These are phyloP conservation scores for Leptographium procerum DNA, from an alignment of 2,329 filamentous ascomycete species.

Conservation along the genomic window DNA sequence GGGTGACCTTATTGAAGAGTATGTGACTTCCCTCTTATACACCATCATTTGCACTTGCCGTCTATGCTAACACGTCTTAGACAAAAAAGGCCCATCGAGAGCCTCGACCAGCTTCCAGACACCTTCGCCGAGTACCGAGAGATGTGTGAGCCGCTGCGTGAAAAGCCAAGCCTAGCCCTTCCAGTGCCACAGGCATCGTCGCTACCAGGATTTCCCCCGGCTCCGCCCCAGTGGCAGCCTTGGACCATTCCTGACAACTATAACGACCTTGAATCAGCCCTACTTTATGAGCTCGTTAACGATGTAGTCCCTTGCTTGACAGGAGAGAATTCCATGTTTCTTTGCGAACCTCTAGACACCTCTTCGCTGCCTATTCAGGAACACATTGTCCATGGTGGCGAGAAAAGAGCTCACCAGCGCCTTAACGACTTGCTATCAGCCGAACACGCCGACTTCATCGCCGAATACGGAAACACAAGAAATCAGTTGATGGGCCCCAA, in stretches of 20 bases:
- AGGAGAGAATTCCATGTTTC: too few species aligned
- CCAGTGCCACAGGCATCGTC: conserved; percentile 36
- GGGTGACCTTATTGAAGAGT: conserved; percentile 75
- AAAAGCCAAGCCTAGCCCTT: conserved; percentile 47
- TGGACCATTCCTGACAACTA: conserved; percentile 51
- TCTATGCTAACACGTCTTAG: conserved; percentile 25
- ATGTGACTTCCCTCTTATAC: conserved; percentile 7
- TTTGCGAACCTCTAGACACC: too few species aligned
- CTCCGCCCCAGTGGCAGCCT: conserved; percentile 48
- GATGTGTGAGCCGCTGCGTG: conserved; percentile 56
- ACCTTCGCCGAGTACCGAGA: conserved; percentile 69
- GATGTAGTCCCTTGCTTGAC: conserved; percentile 29
- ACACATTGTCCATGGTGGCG: conserved; percentile 59
- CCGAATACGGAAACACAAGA: conserved; percentile 55
- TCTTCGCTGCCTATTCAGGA: too few species aligned
- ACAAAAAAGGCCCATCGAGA: conserved; percentile 50
- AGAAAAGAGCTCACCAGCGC: conserved; percentile 45
- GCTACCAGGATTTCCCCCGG: conserved; percentile 48
- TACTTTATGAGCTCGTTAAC: conserved; percentile 32
- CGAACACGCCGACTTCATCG: conserved; percentile 40
- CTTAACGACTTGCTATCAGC: conserved; percentile 46
- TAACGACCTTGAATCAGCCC: conserved; percentile 37
- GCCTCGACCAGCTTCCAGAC: conserved; percentile 53
- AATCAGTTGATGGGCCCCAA: conserved; percentile 61
- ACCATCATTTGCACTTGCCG: background rate